Conservation (phyloP, 2,329 filamentous ascomycete species). For the Diaporthe capsici region DNA sequence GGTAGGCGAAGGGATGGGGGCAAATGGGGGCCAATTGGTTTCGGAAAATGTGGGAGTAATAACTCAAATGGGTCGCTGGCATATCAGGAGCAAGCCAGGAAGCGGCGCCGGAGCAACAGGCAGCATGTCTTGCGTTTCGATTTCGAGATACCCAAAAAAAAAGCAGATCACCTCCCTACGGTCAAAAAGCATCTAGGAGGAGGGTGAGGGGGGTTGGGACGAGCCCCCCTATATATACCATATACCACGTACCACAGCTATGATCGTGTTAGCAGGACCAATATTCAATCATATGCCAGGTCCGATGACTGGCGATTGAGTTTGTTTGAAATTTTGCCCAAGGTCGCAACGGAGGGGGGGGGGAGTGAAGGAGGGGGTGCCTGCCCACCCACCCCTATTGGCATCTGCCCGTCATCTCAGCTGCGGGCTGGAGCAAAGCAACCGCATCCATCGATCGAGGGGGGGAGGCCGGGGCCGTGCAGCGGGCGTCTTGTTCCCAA, state of each 20-base stretch:
- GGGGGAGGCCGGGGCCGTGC: background rate
- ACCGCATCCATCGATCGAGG: background rate
- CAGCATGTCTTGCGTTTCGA: conserved; percentile 28
- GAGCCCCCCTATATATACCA: background rate
- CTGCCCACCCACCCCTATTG: background rate
- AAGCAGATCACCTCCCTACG: background rate
- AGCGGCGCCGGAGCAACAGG: conserved; percentile 1
- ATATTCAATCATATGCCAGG: conserved; percentile 2
- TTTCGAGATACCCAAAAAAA: conserved; percentile 22
- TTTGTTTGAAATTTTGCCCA: conserved; percentile 30
- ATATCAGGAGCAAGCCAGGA: conserved; percentile 2
- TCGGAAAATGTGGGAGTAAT: background rate
- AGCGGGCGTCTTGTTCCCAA: background rate
- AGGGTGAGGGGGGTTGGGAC: background rate
- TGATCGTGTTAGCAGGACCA: background rate
- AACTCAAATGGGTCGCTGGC: background rate
- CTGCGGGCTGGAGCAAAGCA: conserved; percentile 7
- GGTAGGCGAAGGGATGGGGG: background rate
- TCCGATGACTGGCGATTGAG: conserved; percentile 34
- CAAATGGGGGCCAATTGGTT: background rate
- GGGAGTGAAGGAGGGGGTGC: background rate
- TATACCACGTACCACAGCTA: background rate
- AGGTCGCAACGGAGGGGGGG: conserved; percentile 1
- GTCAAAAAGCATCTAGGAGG: background rate
- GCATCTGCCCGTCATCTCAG: conserved; percentile 7